phyloP scores from a whole-genome alignment of 441 rosid genomes.

The Macaranga tanarius region DNA sequence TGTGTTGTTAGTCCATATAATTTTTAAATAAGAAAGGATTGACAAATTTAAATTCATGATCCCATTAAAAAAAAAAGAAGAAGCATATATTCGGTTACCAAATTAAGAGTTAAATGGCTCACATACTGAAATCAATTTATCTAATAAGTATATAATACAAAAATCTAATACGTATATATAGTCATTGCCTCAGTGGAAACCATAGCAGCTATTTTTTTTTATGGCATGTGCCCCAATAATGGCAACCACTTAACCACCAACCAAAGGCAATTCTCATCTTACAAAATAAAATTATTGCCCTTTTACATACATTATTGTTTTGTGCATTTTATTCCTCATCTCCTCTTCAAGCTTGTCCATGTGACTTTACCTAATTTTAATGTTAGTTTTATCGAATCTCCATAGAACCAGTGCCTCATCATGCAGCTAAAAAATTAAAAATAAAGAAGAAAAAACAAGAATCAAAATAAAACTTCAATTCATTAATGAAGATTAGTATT shows the following conservation, averaged over 20 bases:
- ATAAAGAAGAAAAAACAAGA: not conserved
- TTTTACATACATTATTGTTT: conserved; percentile 2
- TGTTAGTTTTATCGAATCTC: conserved; percentile 28
- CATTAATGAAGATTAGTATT: not conserved
- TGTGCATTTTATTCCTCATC: not conserved
- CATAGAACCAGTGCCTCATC: conserved; percentile 23
- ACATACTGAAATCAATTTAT: too few relatives aligned
- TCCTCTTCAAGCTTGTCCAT: conserved; percentile 26
- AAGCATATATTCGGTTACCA: too few relatives aligned
- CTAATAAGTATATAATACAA: not conserved
- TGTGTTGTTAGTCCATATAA: too few relatives aligned
- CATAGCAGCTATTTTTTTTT: conserved; percentile 21
- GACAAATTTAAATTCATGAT: too few relatives aligned
- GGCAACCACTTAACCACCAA: conserved; percentile 41
- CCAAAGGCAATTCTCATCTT: conserved; percentile 22
- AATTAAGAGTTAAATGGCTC: too few relatives aligned
- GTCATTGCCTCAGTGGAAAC: conserved; percentile 23
- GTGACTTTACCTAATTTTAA: conserved; percentile 26
- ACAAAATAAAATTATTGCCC: conserved; percentile 14
- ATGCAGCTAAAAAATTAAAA: conserved; percentile 14
- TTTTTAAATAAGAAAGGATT: too few relatives aligned
- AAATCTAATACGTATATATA: not conserved
- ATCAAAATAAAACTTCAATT: not conserved
- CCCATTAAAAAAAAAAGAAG: too few relatives aligned
- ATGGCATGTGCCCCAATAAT: conserved; percentile 45